A percentile compares a stretch with the other conserved stretches of the same genome.
Evolutionary conservation across 441 rosid genomes (phyloP).

Genomic region (Jatropha podagrica): DNA sequence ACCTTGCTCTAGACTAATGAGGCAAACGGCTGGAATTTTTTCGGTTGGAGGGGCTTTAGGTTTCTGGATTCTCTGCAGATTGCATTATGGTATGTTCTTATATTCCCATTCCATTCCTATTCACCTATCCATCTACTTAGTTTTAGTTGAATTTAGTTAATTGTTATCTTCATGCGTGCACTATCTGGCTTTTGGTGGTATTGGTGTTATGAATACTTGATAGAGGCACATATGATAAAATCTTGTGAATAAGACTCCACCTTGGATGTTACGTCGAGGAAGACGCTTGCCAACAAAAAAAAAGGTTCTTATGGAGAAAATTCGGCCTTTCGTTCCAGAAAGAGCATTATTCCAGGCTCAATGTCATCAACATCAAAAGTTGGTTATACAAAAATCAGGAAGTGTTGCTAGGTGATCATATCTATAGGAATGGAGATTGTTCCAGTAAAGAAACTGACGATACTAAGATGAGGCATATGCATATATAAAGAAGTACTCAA

Average conservation of each 20-base stretch:
- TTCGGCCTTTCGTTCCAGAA: conserved; percentile 4
- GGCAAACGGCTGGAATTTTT: conserved; percentile 77
- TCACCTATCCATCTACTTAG: not conserved
- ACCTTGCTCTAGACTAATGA: conserved; percentile 88
- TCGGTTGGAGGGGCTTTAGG: conserved; percentile 78
- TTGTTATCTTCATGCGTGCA: too few species aligned
- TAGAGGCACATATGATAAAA: too few species aligned
- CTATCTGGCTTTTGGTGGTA: too few species aligned
- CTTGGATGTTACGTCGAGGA: too few species aligned
- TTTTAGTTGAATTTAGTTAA: too few species aligned
- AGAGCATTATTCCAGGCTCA: not conserved
- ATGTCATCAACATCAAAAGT: not conserved
- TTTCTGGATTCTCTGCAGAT: conserved; percentile 90
- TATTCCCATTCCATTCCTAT: not conserved
- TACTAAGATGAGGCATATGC: not conserved
- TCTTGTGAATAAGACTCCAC: too few species aligned
- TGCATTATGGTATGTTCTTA: conserved; percentile 68
- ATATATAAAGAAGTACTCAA: not conserved
- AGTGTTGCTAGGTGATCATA: not conserved
- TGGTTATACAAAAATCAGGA: not conserved
- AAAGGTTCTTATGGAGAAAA: too few species aligned
- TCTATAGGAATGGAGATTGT: not conserved
- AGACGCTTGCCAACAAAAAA: too few species aligned
- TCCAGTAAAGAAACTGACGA: not conserved
- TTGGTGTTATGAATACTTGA: too few species aligned